Percentiles rank a stretch among this genome's conserved stretches.
Evolutionary conservation across 495 filamentous ascomycete species (phyloP).

Genomic region (Podospora didyma): DNA sequence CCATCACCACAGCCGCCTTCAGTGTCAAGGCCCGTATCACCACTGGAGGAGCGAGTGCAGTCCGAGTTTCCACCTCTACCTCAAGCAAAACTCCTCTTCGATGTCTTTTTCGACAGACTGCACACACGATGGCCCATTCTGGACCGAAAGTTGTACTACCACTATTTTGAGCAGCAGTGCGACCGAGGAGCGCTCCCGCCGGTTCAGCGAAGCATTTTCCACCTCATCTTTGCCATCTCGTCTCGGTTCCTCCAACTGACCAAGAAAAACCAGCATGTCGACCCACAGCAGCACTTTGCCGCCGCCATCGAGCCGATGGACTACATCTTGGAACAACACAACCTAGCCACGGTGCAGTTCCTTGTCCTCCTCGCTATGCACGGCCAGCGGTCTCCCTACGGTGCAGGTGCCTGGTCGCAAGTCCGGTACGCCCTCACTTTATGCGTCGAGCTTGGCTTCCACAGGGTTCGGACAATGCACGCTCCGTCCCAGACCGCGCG

Average conservation of each 20-base stretch:
- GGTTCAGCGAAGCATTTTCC: background rate
- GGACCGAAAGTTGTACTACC: background rate
- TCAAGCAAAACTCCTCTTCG: background rate
- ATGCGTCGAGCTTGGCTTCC: too few species aligned
- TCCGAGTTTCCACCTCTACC: background rate
- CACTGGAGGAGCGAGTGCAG: background rate
- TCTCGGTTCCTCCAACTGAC: background rate
- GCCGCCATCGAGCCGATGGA: too few species aligned
- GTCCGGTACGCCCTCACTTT: too few species aligned
- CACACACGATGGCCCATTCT: background rate
- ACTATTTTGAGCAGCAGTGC: background rate
- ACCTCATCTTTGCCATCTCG: background rate
- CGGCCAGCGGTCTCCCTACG: too few species aligned
- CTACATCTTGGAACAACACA: too few species aligned
- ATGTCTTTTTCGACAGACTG: background rate
- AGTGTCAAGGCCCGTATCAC: too few species aligned
- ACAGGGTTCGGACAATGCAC: too few species aligned
- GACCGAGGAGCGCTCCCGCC: background rate
- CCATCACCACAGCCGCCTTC: background rate
- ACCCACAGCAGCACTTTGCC: too few species aligned
- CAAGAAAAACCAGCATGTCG: background rate
- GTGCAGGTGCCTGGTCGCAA: too few species aligned
- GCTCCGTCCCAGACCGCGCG: too few species aligned
- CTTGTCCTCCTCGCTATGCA: too few species aligned
- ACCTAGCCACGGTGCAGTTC: too few species aligned